A percentile compares a stretch with the other conserved stretches of the same genome.
Conservation (phyloP, 495 filamentous ascomycete species). For the Barbatosphaeria neglecta region DNA sequence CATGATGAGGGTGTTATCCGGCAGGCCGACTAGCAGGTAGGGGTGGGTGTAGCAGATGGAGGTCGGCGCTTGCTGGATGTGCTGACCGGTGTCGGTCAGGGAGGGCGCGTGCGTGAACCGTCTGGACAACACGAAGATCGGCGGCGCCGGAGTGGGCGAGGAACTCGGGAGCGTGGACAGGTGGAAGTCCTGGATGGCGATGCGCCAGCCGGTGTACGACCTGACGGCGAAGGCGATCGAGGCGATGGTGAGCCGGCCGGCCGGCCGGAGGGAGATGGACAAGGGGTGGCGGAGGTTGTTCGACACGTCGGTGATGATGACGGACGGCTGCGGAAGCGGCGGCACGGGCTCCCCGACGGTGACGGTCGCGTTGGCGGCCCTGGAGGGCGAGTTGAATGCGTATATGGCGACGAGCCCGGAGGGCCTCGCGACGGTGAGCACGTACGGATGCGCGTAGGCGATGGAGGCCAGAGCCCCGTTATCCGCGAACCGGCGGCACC, state of each 20-base stretch:
- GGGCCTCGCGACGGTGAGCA: constrained; percentile 66
- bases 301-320: constrained; percentile 73
- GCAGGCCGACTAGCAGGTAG: constrained; percentile 77
- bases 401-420: constrained; percentile 67
- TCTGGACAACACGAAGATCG: no score
- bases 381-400: constrained; percentile 36
- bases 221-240: constrained; percentile 77
- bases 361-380: constrained; percentile 3
- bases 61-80: constrained; percentile 48
- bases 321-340: constrained; percentile 28
- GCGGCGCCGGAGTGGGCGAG: constrained; percentile 1
- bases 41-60: constrained; percentile 81
- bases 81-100: no score
- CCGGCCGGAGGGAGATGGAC: constrained; percentile 62
- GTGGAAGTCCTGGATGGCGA: constrained; percentile 81
- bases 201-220: constrained; percentile 65
- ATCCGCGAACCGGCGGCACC: constrained; percentile 44
- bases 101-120: no score
- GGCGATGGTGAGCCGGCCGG: constrained; percentile 49
- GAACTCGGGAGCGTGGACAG: constrained; percentile 36
- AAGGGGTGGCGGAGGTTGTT: constrained; percentile 69
- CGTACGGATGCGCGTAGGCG: constrained; percentile 62
- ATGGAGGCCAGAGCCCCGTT: constrained; percentile 64
- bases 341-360: background rate
- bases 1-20: constrained; percentile 85